These are phyloP conservation scores for Collybia nuda DNA, from an alignment of 768 basidiomycete species.

Conservation along the genomic window DNA sequence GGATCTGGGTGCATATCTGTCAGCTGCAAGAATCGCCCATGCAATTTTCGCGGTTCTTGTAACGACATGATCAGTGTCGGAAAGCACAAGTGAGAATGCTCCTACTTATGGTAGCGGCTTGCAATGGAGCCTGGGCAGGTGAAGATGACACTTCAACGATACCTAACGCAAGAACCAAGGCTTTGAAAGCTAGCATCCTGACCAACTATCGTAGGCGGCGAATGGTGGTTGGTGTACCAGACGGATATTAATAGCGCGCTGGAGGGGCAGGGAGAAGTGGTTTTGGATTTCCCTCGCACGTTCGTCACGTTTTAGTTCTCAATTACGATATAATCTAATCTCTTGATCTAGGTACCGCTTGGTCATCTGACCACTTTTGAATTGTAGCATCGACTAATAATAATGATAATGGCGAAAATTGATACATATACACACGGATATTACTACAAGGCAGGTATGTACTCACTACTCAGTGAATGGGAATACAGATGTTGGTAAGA, in stretches of 20 bases:
- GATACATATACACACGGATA: conserved; percentile 15
- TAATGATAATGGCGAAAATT: conserved; percentile 9
- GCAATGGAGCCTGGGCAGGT: conserved; percentile 41
- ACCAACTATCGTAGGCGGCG: neutral
- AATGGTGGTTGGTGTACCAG: neutral
- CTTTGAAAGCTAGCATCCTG: conserved; percentile 10
- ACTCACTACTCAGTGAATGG: conserved; percentile 10
- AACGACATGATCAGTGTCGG: neutral
- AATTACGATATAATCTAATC: neutral
- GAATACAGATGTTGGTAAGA: conserved; percentile 13
- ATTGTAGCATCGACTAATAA: conserved; percentile 4
- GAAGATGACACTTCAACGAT: conserved; percentile 26
- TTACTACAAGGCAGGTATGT: conserved; percentile 13
- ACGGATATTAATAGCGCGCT: conserved; percentile 10
- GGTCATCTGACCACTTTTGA: neutral
- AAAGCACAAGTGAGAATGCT: conserved; percentile 4
- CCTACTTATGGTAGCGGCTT: conserved; percentile 30
- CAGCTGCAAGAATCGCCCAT: conserved; percentile 77
- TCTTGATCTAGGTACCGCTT: neutral
- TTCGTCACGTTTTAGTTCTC: conserved; percentile 20
- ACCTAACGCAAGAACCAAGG: conserved; percentile 19
- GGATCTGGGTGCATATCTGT: conserved; percentile 86
- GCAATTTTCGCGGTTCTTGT: conserved; percentile 49
- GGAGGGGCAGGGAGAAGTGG: conserved; percentile 12
- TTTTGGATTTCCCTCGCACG: conserved; percentile 28